phyloP scores from a whole-genome alignment of 2,329 filamentous ascomycete species.

The Onygenales sp. region DNA sequence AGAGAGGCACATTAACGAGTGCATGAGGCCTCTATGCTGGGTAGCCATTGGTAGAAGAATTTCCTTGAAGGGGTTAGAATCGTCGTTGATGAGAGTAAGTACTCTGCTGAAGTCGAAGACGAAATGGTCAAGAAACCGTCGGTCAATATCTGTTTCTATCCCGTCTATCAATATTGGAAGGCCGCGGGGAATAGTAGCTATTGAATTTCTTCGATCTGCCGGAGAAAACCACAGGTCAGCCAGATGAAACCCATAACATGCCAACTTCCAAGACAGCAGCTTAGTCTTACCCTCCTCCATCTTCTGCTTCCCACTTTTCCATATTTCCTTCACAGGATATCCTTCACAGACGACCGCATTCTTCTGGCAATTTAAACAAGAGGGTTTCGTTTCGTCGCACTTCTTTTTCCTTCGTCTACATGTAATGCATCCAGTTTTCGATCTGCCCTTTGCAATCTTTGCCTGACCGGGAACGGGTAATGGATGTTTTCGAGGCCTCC shows the following conservation, averaged over 20 bases:
- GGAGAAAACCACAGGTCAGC: background rate
- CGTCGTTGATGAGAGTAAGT: constrained; percentile 70
- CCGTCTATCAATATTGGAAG: constrained; percentile 62
- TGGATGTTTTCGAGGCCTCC: constrained; percentile 74
- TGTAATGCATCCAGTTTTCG: constrained; percentile 50
- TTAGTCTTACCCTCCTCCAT: constrained; percentile 50
- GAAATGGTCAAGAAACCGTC: constrained; percentile 75
- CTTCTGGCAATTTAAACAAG: constrained; percentile 71
- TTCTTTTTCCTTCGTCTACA: constrained; percentile 54
- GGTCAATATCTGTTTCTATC: constrained; percentile 70
- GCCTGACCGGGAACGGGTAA: constrained; percentile 50
- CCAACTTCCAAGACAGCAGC: background rate
- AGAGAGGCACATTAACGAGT: constrained; percentile 75
- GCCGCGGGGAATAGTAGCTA: constrained; percentile 31
- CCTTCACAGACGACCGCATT: constrained; percentile 88
- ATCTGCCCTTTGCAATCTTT: constrained; percentile 67
- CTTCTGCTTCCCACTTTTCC: constrained; percentile 75
- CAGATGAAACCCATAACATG: background rate
- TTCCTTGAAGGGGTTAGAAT: constrained; percentile 76
- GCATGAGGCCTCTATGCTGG: constrained; percentile 74
- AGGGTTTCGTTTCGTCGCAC: constrained; percentile 41
- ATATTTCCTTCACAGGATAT: constrained; percentile 76
- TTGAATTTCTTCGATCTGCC: constrained; percentile 23
- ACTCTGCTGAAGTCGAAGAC: constrained; percentile 69
- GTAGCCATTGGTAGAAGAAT: constrained; percentile 75